phyloP scores from a whole-genome alignment of 2,329 filamentous ascomycete genomes.

The Sclerotinia spermophila region DNA sequence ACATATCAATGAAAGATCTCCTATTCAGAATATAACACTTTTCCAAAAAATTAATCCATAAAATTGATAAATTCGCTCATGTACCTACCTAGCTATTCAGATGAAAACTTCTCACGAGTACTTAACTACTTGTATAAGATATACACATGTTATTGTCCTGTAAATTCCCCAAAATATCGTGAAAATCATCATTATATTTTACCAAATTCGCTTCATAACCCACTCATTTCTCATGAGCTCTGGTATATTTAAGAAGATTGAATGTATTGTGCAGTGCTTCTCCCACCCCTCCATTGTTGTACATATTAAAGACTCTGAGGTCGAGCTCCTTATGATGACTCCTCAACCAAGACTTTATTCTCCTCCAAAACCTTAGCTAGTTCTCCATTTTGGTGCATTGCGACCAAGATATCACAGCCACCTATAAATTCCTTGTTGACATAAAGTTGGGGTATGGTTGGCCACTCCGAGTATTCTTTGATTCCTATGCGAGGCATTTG shows the following conservation, averaged over 20 bases:
- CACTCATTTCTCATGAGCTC: neutral
- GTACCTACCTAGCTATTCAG: neutral
- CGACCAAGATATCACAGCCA: conserved; percentile 94
- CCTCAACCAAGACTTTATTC: conserved; percentile 70
- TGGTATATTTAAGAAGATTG: neutral
- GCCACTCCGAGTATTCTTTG: conserved; percentile 99
- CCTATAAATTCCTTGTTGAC: conserved; percentile 94
- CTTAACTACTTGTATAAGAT: neutral
- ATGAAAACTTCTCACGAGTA: neutral
- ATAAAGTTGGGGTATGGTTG: conserved; percentile 96
- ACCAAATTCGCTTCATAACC: neutral
- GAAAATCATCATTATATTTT: conserved; percentile 2
- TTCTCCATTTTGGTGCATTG: conserved; percentile 95
- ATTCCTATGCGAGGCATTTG: conserved; percentile 58
- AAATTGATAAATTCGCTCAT: neutral
- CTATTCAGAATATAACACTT: neutral
- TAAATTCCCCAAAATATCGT: neutral
- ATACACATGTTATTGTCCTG: neutral
- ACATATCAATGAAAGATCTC: neutral
- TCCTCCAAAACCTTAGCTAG: conserved; percentile 88
- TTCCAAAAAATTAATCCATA: neutral
- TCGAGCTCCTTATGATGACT: neutral
- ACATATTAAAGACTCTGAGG: neutral
- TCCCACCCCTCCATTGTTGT: neutral
- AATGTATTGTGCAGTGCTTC: neutral